A percentile compares a stretch with the other conserved stretches of the same genome.
These are phyloP conservation scores for Thalassiosira hispida DNA, from an alignment of 352 stramenopile species.

Conservation along the genomic window DNA sequence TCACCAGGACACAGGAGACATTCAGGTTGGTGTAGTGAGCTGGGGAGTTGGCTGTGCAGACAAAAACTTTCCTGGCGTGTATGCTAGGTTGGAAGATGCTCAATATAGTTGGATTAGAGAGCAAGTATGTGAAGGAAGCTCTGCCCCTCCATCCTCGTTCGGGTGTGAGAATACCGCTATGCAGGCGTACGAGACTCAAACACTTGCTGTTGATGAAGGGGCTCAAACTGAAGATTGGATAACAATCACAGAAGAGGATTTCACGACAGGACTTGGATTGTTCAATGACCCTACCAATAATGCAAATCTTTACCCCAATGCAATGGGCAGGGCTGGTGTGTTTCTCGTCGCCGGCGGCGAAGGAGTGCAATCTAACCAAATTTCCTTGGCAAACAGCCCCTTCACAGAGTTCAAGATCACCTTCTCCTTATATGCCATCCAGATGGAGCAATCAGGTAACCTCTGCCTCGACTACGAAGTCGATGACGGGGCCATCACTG, in stretches of 20 bases:
- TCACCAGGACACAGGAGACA: not conserved
- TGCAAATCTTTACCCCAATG: slow-evolving; percentile 16
- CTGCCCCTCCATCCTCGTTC: no score
- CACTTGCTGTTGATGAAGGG: not conserved
- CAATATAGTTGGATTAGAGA: slow-evolving; percentile 14
- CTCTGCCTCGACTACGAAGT: slow-evolving; percentile 47
- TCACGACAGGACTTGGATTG: slow-evolving; percentile 7
- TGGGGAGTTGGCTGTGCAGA: slow-evolving; percentile 8
- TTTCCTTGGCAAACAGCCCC: slow-evolving; percentile 20
- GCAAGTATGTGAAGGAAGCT: not conserved
- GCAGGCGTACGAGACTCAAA: no score
- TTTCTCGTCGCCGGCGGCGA: slow-evolving; percentile 32
- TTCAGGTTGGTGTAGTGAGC: slow-evolving; percentile 22
- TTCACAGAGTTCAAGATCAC: slow-evolving; percentile 32
- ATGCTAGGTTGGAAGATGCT: slow-evolving; percentile 4
- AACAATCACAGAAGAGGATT: slow-evolving; percentile 24
- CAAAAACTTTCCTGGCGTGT: slow-evolving; percentile 17
- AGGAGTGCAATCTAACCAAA: slow-evolving; percentile 25
- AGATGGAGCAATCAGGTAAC: slow-evolving; percentile 24
- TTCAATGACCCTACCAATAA: slow-evolving; percentile 12
- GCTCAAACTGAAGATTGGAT: slow-evolving; percentile 5
- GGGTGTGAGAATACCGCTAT: no score
- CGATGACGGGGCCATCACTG: slow-evolving; percentile 7
- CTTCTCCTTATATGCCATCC: slow-evolving; percentile 33
- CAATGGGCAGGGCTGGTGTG: slow-evolving; percentile 24